Base-by-base conservation (phyloP, 2,329 filamentous ascomycete species). In the Aspergillus aculeatus region DNA sequence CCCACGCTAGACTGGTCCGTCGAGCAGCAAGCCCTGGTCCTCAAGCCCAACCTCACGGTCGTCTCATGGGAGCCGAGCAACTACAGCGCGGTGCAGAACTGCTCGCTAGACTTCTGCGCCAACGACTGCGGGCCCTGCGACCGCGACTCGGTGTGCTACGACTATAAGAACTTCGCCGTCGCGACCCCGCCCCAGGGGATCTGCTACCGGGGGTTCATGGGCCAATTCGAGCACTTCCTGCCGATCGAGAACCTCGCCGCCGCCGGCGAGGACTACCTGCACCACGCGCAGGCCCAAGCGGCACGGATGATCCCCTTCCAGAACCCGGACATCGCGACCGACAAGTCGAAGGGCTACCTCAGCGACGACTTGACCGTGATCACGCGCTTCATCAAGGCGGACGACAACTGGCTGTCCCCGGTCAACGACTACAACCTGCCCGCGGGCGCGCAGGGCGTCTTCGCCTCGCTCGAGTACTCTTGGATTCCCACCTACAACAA, bases 181-280 rank as follows among this genome's bases (percentile, higher is more conserved):
- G 61, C 65, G 16, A 55, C 50, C 26, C 55, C 65, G 51, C 58
- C 62, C 16, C 55, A 57, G 23, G 65, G 64, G 24, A 52, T 67
- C 47, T 67, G 65, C 49, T 59, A 29, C 16, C 50, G 61, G 23
- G 54, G 59, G 12, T 67, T 66, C 62, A 62, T 62, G 38, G 64
- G 58, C n/a, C 58, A 67, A 47, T 61, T 66, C 57, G 64, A 67
- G 56, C 65, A 67, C 52, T 66, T 67, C 60, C 55, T 64, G 47
- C 64, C 65, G 3, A 61, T 65, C 12, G 65, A 67, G 54, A 29
- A 59, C 35, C 56, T 61, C 53, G 58, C 58, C 7, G 62, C 59
- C 14, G 60, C 57, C 5, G 64, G 58, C 2, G 44, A 47, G 44
- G 59, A 67, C 56, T 67, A 66, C 32, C 62, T 54, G 38, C 59